Conservation (phyloP, 2,329 filamentous ascomycete species). For the Chaetoscypha palmicola region DNA sequence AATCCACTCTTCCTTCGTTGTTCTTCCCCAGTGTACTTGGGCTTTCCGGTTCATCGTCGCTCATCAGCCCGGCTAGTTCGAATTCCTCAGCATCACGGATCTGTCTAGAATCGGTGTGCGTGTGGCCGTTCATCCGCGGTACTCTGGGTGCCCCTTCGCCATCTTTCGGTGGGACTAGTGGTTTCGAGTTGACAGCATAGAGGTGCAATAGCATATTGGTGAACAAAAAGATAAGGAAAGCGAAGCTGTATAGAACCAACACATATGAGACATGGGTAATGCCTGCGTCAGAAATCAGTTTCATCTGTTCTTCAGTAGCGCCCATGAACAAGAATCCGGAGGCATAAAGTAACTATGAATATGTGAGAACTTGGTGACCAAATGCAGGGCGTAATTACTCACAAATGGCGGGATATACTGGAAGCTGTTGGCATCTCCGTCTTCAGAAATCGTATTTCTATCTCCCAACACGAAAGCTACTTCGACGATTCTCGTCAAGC, state of each 20-base stretch:
- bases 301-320: constrained; percentile 94
- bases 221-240: constrained; percentile 87
- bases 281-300: constrained; percentile 61
- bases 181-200: constrained; percentile 57
- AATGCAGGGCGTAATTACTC: constrained; percentile 35
- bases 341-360: constrained; percentile 69
- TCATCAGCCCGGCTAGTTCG: constrained; percentile 84
- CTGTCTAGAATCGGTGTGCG: constrained; percentile 43
- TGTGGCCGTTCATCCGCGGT: constrained; percentile 31
- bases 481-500: constrained; percentile 78
- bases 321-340: constrained; percentile 97
- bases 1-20: constrained; percentile 29
- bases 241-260: constrained; percentile 81
- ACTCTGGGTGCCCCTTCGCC: constrained; percentile 17
- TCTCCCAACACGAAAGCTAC: constrained; percentile 83
- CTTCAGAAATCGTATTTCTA: constrained; percentile 53
- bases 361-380: constrained; percentile 22
- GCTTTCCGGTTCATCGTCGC: constrained; percentile 65
- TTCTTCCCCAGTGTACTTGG: constrained; percentile 44
- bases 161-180: constrained; percentile 31
- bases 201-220: constrained; percentile 78
- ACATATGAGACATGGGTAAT: constrained; percentile 90
- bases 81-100: constrained; percentile 84
- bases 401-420: constrained; percentile 65
- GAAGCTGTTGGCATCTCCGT: constrained; percentile 67